Base-by-base conservation (phyloP, 352 stramenopile genomes). In the Pythium guiyangense region DNA sequence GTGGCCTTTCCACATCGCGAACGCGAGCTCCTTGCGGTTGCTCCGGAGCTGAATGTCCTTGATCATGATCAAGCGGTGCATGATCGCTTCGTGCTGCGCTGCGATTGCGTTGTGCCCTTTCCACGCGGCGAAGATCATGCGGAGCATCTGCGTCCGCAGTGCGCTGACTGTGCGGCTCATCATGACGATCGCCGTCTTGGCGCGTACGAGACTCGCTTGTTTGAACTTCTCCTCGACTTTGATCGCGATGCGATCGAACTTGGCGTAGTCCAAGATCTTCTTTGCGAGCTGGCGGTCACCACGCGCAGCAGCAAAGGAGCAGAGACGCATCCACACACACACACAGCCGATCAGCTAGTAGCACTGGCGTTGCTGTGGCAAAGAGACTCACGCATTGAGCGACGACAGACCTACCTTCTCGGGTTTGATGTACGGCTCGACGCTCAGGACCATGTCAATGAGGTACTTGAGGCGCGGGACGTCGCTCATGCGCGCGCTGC, bases 41-140 rank as follows among this genome's bases (percentile, higher is more conserved):
- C 62, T 66, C 4, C 73, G 78, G 26, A 71, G 52, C 45, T 90
- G 83, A 5, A 77, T 69, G 35, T 90, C 69, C 47, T 84, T 86
- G 49, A 93, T 91, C 12, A 62, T 69, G 50, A 90, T 85, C 12
- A 90, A 59, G 11, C 74, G 74, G 43, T 73, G 52, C 57, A 93
- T 88, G 31, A 73, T 83, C 8, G 61, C 67, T 10, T 85, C 67
- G 43, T 88, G 72, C 29, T 65, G 70, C 40, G 57, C 47, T 6
- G 63, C 67, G 18, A 75, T 67, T 0, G 69, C 66, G n/a, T 88
- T 88, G n/a, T 71, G 68, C 22, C 84, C 79, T 29, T 85, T 86
- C 84, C 84, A 93, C 3, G 80, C 84, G 1, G 62, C 57, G 43
- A 93, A 93, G 26, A 88, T 75, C 75, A 93, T 89, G n/a, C 80